Evolutionary conservation across 768 basidiomycete species (phyloP).

Genomic region (Trametopsis cervina): DNA sequence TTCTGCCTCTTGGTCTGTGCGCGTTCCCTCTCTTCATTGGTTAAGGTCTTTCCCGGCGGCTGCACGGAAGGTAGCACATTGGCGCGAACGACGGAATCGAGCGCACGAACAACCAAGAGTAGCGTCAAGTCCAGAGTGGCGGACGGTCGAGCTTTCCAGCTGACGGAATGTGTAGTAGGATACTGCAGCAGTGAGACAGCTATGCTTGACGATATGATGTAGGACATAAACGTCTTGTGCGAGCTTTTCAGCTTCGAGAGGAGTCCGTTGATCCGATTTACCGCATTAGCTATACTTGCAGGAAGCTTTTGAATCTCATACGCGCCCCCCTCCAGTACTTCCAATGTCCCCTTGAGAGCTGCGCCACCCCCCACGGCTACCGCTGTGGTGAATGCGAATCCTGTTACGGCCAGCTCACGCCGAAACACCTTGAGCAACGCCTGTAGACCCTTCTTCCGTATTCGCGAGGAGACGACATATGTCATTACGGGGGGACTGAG

Average conservation of each 20-base stretch:
- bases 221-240: conserved; percentile 53
- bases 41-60: conserved; percentile 1
- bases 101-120: conserved; percentile 59
- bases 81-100: conserved; percentile 54
- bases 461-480: conserved; percentile 32
- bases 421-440: conserved; percentile 34
- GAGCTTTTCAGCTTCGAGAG: conserved; percentile 25
- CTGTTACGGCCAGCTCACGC: conserved; percentile 51
- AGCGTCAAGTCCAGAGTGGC: conserved; percentile 65
- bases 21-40: conserved; percentile 6
- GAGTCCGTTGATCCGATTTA: too few relatives aligned
- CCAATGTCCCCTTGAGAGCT: conserved; percentile 42
- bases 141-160: conserved; percentile 25
- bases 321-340: conserved; percentile 10
- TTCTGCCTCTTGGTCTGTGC: conserved; percentile 25
- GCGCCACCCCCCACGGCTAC: conserved; percentile 60
- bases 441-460: conserved; percentile 17
- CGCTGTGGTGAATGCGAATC: conserved; percentile 67
- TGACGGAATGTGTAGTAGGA: conserved; percentile 19
- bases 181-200: conserved; percentile 53
- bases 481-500: conserved; percentile 62
- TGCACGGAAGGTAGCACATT: conserved; percentile 30
- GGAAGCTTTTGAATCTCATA: background rate
- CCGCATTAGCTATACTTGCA: background rate
- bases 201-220: conserved; percentile 48